phyloP scores from a whole-genome alignment of 2,329 filamentous ascomycete genomes.

The Exophiala bonariae region DNA sequence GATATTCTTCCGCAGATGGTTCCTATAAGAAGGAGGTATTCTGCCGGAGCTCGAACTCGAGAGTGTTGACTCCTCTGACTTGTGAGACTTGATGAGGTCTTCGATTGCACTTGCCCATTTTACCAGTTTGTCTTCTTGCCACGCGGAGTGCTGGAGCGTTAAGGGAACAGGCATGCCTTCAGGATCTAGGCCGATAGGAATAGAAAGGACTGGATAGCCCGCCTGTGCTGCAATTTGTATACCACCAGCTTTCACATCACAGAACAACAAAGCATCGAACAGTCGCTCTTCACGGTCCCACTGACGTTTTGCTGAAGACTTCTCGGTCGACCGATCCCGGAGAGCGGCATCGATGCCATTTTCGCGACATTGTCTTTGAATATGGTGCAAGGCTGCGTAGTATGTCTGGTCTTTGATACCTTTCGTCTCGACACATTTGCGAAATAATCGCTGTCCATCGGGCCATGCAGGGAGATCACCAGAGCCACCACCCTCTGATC shows the following conservation, averaged over 20 bases:
- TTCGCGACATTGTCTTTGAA: constrained; percentile 28
- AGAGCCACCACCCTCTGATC: constrained; percentile 26
- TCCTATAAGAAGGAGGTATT: constrained; percentile 27
- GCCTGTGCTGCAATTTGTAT: constrained; percentile 36
- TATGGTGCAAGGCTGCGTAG: constrained; percentile 29
- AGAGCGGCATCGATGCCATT: constrained; percentile 34
- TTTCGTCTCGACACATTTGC: constrained; percentile 16
- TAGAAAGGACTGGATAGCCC: constrained; percentile 32
- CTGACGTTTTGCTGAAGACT: not conserved
- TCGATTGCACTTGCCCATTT: constrained; percentile 35
- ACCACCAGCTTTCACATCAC: constrained; percentile 31
- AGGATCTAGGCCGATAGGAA: constrained; percentile 33
- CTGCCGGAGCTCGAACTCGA: constrained; percentile 14
- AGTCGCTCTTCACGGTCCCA: constrained; percentile 7
- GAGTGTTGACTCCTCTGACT: constrained; percentile 1
- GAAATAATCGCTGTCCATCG: constrained; percentile 28
- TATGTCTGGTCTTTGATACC: constrained; percentile 31
- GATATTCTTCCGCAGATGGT: constrained; percentile 32
- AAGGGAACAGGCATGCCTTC: constrained; percentile 29
- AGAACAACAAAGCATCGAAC: constrained; percentile 33
- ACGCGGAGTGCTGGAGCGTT: constrained; percentile 32
- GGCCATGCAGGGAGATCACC: constrained; percentile 31
- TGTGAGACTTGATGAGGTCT: constrained; percentile 26
- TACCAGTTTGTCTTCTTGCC: constrained; percentile 32
- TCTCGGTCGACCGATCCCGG: not conserved